Evolutionary conservation across 495 filamentous ascomycete species (phyloP).

Genomic region (Pseudomonodictys pantanalensis): DNA sequence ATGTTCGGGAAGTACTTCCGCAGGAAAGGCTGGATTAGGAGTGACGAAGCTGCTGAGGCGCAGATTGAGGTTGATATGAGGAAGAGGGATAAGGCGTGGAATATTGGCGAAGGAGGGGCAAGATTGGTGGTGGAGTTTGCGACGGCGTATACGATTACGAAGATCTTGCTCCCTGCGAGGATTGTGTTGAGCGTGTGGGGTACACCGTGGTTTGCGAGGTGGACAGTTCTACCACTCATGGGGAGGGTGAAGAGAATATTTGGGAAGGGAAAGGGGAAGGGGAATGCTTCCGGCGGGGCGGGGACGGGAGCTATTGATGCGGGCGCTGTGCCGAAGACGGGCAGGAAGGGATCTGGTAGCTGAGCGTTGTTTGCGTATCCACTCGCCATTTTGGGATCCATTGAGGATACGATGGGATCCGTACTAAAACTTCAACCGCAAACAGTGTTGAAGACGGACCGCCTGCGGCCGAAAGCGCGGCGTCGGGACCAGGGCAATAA

Average conservation of each 20-base stretch:
- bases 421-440: no score
- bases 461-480: no score
- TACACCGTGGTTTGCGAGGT: constrained; percentile 90
- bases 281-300: constrained; percentile 21
- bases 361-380: background rate
- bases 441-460: no score
- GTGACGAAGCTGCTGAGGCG: constrained; percentile 40
- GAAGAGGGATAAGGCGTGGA: constrained; percentile 35
- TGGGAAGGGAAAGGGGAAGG: constrained; percentile 35
- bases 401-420: no score
- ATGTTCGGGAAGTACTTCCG: constrained; percentile 58
- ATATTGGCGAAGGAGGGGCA: constrained; percentile 44
- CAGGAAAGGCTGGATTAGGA: constrained; percentile 58
- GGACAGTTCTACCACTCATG: constrained; percentile 53
- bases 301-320: constrained; percentile 29
- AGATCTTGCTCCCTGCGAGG: constrained; percentile 73
- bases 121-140: constrained; percentile 58
- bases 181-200: constrained; percentile 77
- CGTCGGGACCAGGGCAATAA: no score
- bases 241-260: constrained; percentile 44
- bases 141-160: constrained; percentile 84
- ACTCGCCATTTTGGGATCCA: background rate
- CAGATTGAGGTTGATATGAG: constrained; percentile 40
- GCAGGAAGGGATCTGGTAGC: background rate
- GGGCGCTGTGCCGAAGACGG: constrained; percentile 24